Conservation (phyloP, 2,329 filamentous ascomycete species). For the Colletotrichum spinosum region DNA sequence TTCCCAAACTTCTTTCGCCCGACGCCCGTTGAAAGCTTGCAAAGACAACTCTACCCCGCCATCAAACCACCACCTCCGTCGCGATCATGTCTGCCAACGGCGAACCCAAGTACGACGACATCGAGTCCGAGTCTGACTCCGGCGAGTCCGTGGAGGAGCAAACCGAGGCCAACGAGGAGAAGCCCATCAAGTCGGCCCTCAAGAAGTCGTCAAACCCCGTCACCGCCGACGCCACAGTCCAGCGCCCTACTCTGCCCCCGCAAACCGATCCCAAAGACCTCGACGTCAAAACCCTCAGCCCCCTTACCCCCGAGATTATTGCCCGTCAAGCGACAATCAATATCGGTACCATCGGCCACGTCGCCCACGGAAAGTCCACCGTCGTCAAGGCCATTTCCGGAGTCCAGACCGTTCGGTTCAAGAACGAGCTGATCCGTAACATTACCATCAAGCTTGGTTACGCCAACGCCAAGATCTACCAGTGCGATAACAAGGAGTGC, state of each 20-base stretch:
- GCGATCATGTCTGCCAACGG: constrained; percentile 65
- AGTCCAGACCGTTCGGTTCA: constrained; percentile 98
- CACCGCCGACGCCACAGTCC: constrained; percentile 67
- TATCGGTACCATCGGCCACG: constrained; percentile 97
- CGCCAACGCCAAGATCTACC: constrained; percentile 99
- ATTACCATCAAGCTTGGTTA: constrained; percentile 99
- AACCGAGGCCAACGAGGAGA: constrained; percentile 63
- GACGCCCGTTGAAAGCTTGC: constrained; percentile 20
- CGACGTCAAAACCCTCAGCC: constrained; percentile 82
- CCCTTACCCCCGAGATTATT: constrained; percentile 96
- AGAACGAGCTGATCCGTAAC: constrained; percentile 99
- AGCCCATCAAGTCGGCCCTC: constrained; percentile 84
- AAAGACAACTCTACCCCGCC: constrained; percentile 43
- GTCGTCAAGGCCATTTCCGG: constrained; percentile 99
- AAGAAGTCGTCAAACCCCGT: constrained; percentile 71
- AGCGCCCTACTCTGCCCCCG: constrained; percentile 73
- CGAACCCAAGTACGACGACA: constrained; percentile 75
- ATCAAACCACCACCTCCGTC: constrained; percentile 34
- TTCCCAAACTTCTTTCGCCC: constrained; percentile 20
- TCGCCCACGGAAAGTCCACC: constrained; percentile 98
- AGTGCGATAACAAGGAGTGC: constrained; percentile 93
- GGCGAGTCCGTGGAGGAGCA: constrained; percentile 73
- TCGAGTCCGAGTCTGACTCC: constrained; percentile 77
- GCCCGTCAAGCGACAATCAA: constrained; percentile 98
- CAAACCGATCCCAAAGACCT: constrained; percentile 94